Evolutionary conservation across 352 stramenopile species (phyloP).

Genomic region (Detonula confervacea): DNA sequence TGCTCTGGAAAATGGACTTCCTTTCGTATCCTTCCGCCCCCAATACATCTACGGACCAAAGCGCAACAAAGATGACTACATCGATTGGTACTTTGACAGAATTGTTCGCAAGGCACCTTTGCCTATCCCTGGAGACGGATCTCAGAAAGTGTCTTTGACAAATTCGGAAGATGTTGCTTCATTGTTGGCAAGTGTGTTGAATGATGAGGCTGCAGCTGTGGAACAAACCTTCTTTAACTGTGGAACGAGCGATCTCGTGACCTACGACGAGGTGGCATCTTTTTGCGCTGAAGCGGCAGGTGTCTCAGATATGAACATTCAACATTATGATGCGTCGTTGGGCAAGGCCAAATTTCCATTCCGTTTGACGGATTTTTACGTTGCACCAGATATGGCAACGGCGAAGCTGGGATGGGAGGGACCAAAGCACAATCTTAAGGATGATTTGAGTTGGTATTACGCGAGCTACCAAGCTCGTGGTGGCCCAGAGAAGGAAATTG

Average conservation of each 20-base stretch:
- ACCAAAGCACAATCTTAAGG: constrained; percentile 61
- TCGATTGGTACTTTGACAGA: constrained; percentile 88
- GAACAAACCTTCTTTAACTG: constrained; percentile 85
- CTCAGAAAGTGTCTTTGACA: constrained; percentile 86
- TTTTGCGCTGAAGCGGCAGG: constrained; percentile 78
- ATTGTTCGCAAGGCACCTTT: constrained; percentile 76
- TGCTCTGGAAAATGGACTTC: constrained; percentile 68
- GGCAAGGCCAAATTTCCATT: constrained; percentile 83
- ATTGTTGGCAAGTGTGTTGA: constrained; percentile 79
- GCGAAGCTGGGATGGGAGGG: constrained; percentile 73
- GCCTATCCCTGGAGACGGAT: constrained; percentile 82
- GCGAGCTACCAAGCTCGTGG: constrained; percentile 71
- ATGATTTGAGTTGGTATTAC: constrained; percentile 77
- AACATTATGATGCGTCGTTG: constrained; percentile 67
- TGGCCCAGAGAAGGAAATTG: constrained; percentile 64
- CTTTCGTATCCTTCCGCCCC: constrained; percentile 84
- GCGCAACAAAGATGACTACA: constrained; percentile 87
- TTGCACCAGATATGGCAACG: constrained; percentile 73
- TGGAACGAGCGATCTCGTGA: constrained; percentile 77
- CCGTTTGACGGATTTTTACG: constrained; percentile 79
- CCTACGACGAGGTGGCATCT: constrained; percentile 81
- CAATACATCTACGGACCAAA: constrained; percentile 89
- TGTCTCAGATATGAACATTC: constrained; percentile 63
- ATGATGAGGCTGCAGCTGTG: constrained; percentile 76
- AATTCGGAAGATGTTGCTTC: constrained; percentile 87